Percentiles rank a stretch among this genome's conserved stretches.
Conservation (phyloP, 441 rosid species). For the Mallotus japonicus region DNA sequence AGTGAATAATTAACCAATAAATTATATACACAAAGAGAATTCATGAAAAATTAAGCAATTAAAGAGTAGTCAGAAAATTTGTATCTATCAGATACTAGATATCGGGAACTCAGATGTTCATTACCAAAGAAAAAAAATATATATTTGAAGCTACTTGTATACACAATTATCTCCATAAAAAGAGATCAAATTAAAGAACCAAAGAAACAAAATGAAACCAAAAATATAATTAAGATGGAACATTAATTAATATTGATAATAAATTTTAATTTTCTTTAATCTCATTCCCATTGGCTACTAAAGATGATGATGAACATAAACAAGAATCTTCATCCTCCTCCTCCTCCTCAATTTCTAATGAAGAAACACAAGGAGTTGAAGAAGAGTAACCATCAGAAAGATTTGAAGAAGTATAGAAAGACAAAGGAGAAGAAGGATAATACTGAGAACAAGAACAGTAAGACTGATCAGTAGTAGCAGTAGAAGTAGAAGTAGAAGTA, state of each 20-base stretch:
- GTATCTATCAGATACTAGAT: too few species aligned
- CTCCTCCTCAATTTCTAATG: constrained; percentile 25
- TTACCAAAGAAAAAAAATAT: too few species aligned
- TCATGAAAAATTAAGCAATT: neutral
- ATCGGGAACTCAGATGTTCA: too few species aligned
- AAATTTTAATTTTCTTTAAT: constrained; percentile 26
- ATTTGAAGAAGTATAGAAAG: constrained; percentile 49
- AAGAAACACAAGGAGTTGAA: constrained; percentile 35
- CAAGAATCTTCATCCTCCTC: constrained; percentile 14
- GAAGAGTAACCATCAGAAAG: constrained; percentile 44
- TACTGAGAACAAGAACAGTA: constrained; percentile 25
- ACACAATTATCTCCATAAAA: constrained; percentile 10
- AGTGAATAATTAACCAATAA: too few species aligned
- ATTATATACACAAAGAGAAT: neutral
- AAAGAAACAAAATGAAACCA: neutral
- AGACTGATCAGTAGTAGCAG: constrained; percentile 11
- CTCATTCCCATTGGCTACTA: constrained; percentile 35
- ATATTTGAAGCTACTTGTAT: constrained; percentile 24
- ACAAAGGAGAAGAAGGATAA: constrained; percentile 54
- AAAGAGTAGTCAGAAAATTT: neutral
- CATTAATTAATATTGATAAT: constrained; percentile 1
- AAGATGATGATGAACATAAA: constrained; percentile 32
- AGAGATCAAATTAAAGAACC: neutral
- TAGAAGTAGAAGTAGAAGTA: neutral
- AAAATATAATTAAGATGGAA: constrained; percentile 15